These are phyloP conservation scores for Rachicladosporium sp. DNA, from an alignment of 2,329 filamentous ascomycete species.

Conservation along the genomic window DNA sequence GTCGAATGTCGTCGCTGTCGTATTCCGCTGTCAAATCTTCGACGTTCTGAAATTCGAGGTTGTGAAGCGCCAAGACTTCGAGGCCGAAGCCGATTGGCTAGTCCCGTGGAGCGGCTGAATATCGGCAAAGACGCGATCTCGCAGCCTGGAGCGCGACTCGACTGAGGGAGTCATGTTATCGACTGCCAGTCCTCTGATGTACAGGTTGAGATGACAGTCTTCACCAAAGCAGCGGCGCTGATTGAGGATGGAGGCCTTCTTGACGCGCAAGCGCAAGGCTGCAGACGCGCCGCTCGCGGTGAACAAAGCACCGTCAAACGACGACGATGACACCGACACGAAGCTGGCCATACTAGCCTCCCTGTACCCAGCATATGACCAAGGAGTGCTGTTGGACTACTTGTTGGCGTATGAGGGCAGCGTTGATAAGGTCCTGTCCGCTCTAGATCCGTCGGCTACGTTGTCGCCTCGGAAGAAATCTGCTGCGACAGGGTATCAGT, in stretches of 20 bases:
- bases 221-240: too few relatives aligned
- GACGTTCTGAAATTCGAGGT: background rate
- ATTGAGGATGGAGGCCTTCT: too few relatives aligned
- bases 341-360: conserved; percentile 79
- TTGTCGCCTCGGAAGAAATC: conserved; percentile 23
- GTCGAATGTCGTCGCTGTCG: background rate
- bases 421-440: conserved; percentile 51
- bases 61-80: background rate
- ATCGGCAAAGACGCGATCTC: too few relatives aligned
- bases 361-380: conserved; percentile 51
- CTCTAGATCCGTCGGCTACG: conserved; percentile 30
- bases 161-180: too few relatives aligned
- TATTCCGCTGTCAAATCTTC: background rate
- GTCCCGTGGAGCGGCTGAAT: too few relatives aligned
- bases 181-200: too few relatives aligned
- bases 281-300: too few relatives aligned
- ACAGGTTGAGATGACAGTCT: too few relatives aligned
- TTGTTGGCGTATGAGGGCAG: conserved; percentile 68
- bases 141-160: too few relatives aligned
- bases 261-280: too few relatives aligned
- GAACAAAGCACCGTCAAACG: conserved; percentile 4
- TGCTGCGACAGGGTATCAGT: conserved; percentile 29
- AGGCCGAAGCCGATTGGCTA: too few relatives aligned
- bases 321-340: conserved; percentile 72
- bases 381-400: conserved; percentile 62